Base-by-base conservation (phyloP, 345 rosid genomes). In the Brassica incana region DNA sequence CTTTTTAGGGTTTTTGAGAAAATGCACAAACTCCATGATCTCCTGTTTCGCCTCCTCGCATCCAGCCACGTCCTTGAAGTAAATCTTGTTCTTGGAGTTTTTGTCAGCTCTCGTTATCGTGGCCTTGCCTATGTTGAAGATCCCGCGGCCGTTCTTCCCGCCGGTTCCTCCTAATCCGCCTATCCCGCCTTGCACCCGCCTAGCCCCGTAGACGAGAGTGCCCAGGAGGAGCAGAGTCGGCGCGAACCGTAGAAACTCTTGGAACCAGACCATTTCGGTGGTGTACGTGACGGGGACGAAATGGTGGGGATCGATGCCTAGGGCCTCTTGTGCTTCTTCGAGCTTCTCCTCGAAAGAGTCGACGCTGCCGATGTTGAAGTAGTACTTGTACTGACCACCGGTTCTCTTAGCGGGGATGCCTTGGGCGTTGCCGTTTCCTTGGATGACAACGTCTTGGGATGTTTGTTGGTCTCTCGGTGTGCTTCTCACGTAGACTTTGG, bases 41-140 rank as follows among this genome's bases (percentile, higher is more conserved):
- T 95, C 99, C 85, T 90, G 97, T 80, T 95, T 95, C 18, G 99
- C 98, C 84, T 95, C 99, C 15, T 95, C 99, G 66, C 99, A 95
- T 27, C 99, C 99, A 73, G 97, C 99, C 33, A 95, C 99, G 70
- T 93, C 99, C 83, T 91, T 95, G 67, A 95, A 93, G 79, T 81
- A 89, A 36, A 93, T 88, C 97, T 93, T 95, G 72, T 93, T 88
- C 87, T 95, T 95, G 76, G 97, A 80, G 79, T 93, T 89, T 83
- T 93, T 93, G 79, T 95, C 99, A 43, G 89, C 85, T 84, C 92
- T 91, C 2, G 89, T 90, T 25, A 95, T 85, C 45, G 92, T 90
- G 15, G 96, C 97, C 79, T 91, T 95, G 70, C 99, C 98, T 10
- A 93, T 91, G 85, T 89, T 95, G 81, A 95, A 93, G 76, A 93